phyloP scores from a whole-genome alignment of 225 moss, liverwort and hornwort genomes.

The Straminergon stramineum region DNA sequence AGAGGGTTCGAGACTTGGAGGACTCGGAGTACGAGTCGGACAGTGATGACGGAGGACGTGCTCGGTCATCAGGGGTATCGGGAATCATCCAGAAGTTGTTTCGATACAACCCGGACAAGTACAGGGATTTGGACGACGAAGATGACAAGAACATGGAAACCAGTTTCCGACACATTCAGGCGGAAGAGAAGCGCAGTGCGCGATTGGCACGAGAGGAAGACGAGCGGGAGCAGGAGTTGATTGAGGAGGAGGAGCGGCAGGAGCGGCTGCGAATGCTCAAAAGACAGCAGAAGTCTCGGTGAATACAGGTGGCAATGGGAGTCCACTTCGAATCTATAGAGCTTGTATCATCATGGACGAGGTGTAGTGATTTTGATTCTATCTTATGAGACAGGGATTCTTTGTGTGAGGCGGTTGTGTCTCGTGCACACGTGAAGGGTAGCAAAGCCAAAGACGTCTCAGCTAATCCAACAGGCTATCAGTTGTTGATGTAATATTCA shows the following conservation, averaged over 20 bases:
- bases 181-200: conserved; percentile 82
- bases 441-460: neutral
- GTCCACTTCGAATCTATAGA: neutral
- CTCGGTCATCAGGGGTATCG: conserved; percentile 35
- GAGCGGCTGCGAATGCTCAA: conserved; percentile 31
- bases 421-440: neutral
- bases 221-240: conserved; percentile 51
- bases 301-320: neutral
- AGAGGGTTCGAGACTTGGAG: conserved; percentile 11
- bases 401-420: neutral
- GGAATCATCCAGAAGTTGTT: conserved; percentile 81
- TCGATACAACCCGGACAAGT: conserved; percentile 77
- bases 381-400: neutral
- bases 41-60: conserved; percentile 14
- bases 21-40: conserved; percentile 33
- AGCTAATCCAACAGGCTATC: neutral
- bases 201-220: conserved; percentile 51
- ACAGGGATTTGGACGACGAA: conserved; percentile 73
- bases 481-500: neutral
- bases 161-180: conserved; percentile 80
- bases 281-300: conserved; percentile 35
- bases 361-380: neutral
- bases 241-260: conserved; percentile 48
- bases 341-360: neutral
- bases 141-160: conserved; percentile 91